phyloP scores from a whole-genome alignment of 495 filamentous ascomycete genomes.

The Trichoderma parareesei region DNA sequence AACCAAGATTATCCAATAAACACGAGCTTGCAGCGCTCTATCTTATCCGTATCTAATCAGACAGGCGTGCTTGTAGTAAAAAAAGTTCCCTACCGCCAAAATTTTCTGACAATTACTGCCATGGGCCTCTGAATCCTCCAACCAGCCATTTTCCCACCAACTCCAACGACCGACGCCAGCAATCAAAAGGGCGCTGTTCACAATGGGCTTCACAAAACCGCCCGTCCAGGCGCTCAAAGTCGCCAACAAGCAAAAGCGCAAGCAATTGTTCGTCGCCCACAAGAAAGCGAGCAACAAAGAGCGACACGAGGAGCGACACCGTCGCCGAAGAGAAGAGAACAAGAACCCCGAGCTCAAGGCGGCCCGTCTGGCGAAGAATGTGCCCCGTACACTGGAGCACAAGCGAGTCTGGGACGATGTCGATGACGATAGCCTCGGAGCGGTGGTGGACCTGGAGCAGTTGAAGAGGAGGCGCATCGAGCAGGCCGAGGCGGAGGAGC shows the following conservation, averaged over 20 bases:
- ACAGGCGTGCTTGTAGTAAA: background rate
- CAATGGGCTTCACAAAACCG: conserved; percentile 33
- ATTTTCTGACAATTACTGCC: background rate
- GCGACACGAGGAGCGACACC: conserved; percentile 69
- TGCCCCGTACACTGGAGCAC: conserved; percentile 75
- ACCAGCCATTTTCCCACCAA: background rate
- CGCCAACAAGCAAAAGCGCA: conserved; percentile 65
- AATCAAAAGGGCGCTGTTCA: conserved; percentile 5
- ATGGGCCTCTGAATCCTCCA: background rate
- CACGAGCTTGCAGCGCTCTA: too few relatives aligned
- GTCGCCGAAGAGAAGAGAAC: conserved; percentile 72
- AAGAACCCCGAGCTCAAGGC: conserved; percentile 69
- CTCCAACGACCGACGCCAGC: background rate
- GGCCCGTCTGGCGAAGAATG: conserved; percentile 64
- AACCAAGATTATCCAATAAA: too few relatives aligned
- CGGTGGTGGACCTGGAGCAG: conserved; percentile 70
- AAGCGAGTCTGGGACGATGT: conserved; percentile 92
- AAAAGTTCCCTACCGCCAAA: background rate
- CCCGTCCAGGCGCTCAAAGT: conserved; percentile 19
- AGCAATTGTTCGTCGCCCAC: conserved; percentile 65
- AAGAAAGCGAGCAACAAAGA: conserved; percentile 65
- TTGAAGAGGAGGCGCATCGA: conserved; percentile 64
- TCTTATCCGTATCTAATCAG: background rate
- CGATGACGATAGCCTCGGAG: conserved; percentile 66
- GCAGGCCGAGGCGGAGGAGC: conserved; percentile 49